Evolutionary conservation across 2,329 filamentous ascomycete genomes (phyloP).

Genomic region (Septoria petroselini): DNA sequence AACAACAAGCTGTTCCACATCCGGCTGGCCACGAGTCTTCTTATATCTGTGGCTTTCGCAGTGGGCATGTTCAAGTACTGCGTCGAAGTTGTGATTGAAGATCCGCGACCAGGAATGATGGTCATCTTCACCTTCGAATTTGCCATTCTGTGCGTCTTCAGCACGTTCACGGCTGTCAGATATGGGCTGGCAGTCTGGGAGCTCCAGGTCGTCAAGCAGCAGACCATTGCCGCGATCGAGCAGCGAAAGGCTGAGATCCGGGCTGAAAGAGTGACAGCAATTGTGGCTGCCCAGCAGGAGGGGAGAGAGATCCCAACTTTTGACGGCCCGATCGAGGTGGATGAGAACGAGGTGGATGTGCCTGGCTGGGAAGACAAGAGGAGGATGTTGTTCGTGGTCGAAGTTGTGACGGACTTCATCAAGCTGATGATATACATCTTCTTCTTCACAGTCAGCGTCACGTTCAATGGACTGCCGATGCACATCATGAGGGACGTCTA

Average conservation of each 20-base stretch:
- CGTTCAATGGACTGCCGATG: slow-evolving; percentile 91
- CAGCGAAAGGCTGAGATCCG: slow-evolving; percentile 67
- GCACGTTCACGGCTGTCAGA: slow-evolving; percentile 71
- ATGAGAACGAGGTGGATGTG: slow-evolving; percentile 92
- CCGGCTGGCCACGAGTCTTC: slow-evolving; percentile 72
- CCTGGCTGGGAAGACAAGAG: slow-evolving; percentile 96
- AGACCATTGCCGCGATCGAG: slow-evolving; percentile 67
- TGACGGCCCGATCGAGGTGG: slow-evolving; percentile 65
- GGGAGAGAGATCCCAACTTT: slow-evolving; percentile 48
- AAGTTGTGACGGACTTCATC: slow-evolving; percentile 76
- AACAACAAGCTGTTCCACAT: slow-evolving; percentile 87
- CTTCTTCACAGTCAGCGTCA: slow-evolving; percentile 90
- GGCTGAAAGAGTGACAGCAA: slow-evolving; percentile 47
- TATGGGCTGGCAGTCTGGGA: slow-evolving; percentile 79
- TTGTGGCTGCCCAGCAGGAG: slow-evolving; percentile 35
- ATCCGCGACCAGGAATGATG: slow-evolving; percentile 97
- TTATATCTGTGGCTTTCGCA: slow-evolving; percentile 77
- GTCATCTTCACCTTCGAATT: slow-evolving; percentile 99
- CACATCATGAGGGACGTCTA: slow-evolving; percentile 96
- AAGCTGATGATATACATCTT: slow-evolving; percentile 85
- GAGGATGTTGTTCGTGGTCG: slow-evolving; percentile 83
- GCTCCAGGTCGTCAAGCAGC: slow-evolving; percentile 67
- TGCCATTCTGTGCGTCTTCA: slow-evolving; percentile 77
- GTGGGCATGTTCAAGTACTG: slow-evolving; percentile 76
- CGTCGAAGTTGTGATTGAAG: slow-evolving; percentile 75